Percentiles rank a stretch among this genome's conserved stretches.
phyloP scores from a whole-genome alignment of 2,329 filamentous ascomycete species.

The Colletotrichum sp. region DNA sequence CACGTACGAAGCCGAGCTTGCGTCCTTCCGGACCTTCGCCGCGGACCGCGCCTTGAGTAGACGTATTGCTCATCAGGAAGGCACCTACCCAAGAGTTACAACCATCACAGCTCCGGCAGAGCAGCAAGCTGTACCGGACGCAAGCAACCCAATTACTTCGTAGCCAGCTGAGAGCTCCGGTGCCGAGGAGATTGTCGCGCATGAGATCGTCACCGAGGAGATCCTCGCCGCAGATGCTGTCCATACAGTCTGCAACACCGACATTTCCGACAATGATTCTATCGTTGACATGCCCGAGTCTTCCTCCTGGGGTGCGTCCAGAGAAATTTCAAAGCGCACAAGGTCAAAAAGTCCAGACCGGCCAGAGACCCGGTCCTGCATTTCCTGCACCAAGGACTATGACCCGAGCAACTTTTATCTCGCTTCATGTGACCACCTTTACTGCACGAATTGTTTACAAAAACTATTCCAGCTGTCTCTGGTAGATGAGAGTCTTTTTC shows the following conservation, averaged over 20 bases:
- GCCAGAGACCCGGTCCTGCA: neutral
- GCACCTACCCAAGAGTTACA: neutral
- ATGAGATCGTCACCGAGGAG: neutral
- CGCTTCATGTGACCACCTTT: neutral
- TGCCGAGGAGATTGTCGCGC: neutral
- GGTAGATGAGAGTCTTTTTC: neutral
- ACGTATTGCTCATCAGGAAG: neutral
- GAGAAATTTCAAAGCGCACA: neutral
- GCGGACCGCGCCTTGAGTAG: neutral
- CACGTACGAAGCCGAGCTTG: neutral
- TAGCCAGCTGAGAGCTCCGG: neutral
- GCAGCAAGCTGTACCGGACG: neutral
- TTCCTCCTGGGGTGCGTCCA: neutral
- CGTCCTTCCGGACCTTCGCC: neutral
- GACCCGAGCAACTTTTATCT: neutral
- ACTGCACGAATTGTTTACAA: neutral
- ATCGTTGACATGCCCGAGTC: neutral
- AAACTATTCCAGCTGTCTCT: neutral
- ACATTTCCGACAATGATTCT: neutral
- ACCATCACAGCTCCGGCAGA: neutral
- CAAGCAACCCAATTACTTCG: neutral
- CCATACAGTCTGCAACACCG: fast-evolving
- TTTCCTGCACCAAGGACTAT: neutral
- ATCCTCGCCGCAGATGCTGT: neutral
- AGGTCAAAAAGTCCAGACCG: no score